A percentile compares a stretch with the other conserved stretches of the same genome.
phyloP scores from a whole-genome alignment of 2,329 filamentous ascomycete genomes.

The Stemphylium vesicarium region DNA sequence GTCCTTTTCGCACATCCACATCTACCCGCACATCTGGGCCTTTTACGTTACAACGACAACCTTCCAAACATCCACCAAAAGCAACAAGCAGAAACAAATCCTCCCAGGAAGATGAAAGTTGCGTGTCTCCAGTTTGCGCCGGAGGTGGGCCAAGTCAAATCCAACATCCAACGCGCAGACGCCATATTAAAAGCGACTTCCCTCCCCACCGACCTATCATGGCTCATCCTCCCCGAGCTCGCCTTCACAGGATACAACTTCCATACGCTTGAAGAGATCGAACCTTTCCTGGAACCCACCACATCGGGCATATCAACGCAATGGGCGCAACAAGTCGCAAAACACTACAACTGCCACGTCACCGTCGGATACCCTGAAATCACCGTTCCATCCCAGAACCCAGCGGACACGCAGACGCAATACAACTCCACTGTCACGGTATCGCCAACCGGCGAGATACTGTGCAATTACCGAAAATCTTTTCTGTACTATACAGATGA shows the following conservation, averaged over 20 bases:
- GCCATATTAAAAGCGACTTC: constrained; percentile 62
- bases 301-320: constrained; percentile 70
- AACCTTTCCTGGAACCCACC: constrained; percentile 70
- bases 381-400: constrained; percentile 32
- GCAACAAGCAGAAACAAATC: not conserved
- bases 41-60: not conserved
- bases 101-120: constrained; percentile 62
- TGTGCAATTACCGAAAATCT: constrained; percentile 67
- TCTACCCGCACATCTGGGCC: not conserved
- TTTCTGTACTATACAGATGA: constrained; percentile 73
- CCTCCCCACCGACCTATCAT: constrained; percentile 59
- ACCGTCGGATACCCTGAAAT: constrained; percentile 76
- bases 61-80: not conserved
- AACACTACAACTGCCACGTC: constrained; percentile 71
- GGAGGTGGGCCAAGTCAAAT: constrained; percentile 70
- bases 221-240: constrained; percentile 77
- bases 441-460: constrained; percentile 58
- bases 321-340: constrained; percentile 73
- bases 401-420: constrained; percentile 38
- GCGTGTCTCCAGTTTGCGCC: constrained; percentile 76
- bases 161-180: constrained; percentile 74
- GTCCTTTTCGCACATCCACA: not conserved
- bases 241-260: constrained; percentile 86
- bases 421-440: constrained; percentile 68
- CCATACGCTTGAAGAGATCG: constrained; percentile 69